A percentile compares a stretch with the other conserved stretches of the same genome.
phyloP scores from a whole-genome alignment of 2,329 filamentous ascomycete genomes.

The Didymella segeticola region DNA sequence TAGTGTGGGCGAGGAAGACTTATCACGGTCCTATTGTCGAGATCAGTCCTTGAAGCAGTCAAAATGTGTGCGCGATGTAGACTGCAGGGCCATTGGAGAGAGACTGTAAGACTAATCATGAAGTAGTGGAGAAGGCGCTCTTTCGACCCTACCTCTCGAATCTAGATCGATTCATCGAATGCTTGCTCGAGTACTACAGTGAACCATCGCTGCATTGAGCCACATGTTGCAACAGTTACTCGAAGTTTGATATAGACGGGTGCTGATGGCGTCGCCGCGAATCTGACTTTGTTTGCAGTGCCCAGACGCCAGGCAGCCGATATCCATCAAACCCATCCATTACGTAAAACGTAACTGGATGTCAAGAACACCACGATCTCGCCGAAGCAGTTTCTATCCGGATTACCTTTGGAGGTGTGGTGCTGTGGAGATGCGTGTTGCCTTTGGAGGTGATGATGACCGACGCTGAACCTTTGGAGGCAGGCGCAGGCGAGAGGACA shows the following conservation, averaged over 20 bases:
- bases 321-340: no score
- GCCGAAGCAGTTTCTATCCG: not conserved
- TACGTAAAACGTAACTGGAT: not conserved
- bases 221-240: no score
- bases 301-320: no score
- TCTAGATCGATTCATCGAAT: no score
- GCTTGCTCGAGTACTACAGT: no score
- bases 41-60: conserved; percentile 2
- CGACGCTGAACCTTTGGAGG: conserved; percentile 7
- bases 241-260: no score
- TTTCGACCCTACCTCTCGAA: no score
- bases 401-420: conserved; percentile 12
- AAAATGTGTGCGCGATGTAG: no score
- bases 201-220: no score
- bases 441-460: conserved; percentile 15
- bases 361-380: not conserved
- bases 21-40: conserved; percentile 40
- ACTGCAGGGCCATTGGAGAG: no score
- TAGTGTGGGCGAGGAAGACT: conserved; percentile 31
- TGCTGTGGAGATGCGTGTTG: not conserved
- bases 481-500: not conserved
- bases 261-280: not conserved
- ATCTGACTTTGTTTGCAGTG: not conserved
- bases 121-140: no score
- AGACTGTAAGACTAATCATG: not conserved